phyloP scores from a whole-genome alignment of 345 rosid genomes.

The Cardamine resedifolia region DNA sequence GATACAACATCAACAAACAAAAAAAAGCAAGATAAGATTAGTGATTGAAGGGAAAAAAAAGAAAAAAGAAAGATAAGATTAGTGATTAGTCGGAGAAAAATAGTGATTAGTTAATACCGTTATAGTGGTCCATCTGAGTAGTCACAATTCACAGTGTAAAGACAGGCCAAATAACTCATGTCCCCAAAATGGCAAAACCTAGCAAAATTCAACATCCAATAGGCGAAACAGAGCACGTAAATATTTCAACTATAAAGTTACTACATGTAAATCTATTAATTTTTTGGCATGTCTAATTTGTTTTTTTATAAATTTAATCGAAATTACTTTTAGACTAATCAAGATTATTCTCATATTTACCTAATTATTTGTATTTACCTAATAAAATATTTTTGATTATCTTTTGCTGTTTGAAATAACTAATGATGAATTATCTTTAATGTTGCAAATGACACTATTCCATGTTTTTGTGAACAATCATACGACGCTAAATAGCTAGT shows the following conservation, averaged over 20 bases:
- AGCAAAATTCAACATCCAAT: not conserved
- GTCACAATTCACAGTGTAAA: conserved; percentile 2
- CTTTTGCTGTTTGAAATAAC: no score
- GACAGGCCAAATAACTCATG: conserved; percentile 23
- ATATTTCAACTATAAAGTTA: not conserved
- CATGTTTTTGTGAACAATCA: not conserved
- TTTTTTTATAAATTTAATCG: no score
- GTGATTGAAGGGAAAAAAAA: not conserved
- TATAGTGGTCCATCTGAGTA: conserved; percentile 34
- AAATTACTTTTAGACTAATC: not conserved
- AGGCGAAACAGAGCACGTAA: not conserved
- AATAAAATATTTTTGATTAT: no score
- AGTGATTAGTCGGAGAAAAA: not conserved
- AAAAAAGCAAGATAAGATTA: not conserved
- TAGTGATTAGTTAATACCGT: conserved; percentile 35
- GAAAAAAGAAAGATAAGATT: not conserved
- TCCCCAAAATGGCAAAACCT: conserved; percentile 17
- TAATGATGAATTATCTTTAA: not conserved
- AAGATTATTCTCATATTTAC: not conserved
- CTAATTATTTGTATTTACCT: not conserved
- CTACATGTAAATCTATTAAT: not conserved
- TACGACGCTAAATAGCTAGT: not conserved
- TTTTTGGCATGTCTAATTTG: not conserved
- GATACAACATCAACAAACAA: not conserved
- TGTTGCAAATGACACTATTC: not conserved